Evolutionary conservation across 805 yeast genomes (phyloP).

Genomic region (Yamadazyma scolyti): DNA sequence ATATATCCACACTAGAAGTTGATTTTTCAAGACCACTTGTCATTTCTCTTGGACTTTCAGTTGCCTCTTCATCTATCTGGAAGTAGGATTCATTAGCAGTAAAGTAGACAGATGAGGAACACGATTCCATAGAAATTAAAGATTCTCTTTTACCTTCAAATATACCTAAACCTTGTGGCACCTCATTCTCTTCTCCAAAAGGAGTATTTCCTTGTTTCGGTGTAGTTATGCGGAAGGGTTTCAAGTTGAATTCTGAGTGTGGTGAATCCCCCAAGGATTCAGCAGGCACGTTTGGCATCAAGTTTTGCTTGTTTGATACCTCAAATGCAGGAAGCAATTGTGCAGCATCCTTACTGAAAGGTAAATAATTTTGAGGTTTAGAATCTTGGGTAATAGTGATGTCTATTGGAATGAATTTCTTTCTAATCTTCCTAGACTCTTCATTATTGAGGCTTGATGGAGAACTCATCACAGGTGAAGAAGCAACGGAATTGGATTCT

Average conservation of each 20-base stretch:
- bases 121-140: slow-evolving; percentile 1
- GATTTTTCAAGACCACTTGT: slow-evolving; percentile 12
- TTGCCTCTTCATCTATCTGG: not conserved
- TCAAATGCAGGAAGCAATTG: slow-evolving; percentile 14
- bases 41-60: slow-evolving; percentile 7
- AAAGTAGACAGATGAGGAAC: slow-evolving; percentile 7
- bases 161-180: not conserved
- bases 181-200: not conserved
- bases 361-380: slow-evolving; percentile 10
- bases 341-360: slow-evolving; percentile 3
- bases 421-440: slow-evolving; percentile 8
- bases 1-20: too few species aligned
- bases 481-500: not conserved
- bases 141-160: slow-evolving; percentile 1
- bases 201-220: slow-evolving; percentile 1
- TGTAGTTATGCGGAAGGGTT: slow-evolving; percentile 10
- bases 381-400: slow-evolving; percentile 13
- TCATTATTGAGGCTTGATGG: slow-evolving; percentile 6
- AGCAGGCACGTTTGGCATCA: too few species aligned
- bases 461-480: slow-evolving; percentile 1
- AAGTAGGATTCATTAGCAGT: slow-evolving; percentile 8
- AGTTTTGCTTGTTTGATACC: too few species aligned
- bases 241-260: slow-evolving; percentile 7
- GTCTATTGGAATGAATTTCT: slow-evolving; percentile 16
- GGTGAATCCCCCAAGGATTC: too few species aligned